Evolutionary conservation across 139 green algal genomes (phyloP).

Genomic region (Auxenochlorella protothecoides): DNA sequence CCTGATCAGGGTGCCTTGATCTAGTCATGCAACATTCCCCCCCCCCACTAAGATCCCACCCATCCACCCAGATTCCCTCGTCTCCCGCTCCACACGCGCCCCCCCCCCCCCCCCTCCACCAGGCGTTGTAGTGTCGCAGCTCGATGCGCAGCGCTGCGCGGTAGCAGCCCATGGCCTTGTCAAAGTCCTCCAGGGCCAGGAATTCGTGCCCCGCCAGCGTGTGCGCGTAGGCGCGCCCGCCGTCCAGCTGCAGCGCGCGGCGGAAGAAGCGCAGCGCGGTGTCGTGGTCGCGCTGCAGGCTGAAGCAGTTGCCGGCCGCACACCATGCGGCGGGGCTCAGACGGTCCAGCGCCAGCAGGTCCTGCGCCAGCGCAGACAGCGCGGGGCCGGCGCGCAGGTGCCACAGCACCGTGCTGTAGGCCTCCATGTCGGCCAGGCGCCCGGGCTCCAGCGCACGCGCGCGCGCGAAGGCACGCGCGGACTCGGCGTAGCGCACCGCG

Average conservation of each 20-base stretch:
- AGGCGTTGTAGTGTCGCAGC: constrained; percentile 89
- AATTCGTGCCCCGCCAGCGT: constrained; percentile 89
- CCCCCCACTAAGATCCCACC: not conserved
- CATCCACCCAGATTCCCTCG: not conserved
- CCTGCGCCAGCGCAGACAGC: constrained; percentile 77
- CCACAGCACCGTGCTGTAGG: constrained; percentile 92
- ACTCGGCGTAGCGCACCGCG: constrained; percentile 69
- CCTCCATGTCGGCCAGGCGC: constrained; percentile 72
- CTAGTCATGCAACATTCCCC: too few relatives aligned
- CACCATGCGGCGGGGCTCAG: constrained; percentile 74
- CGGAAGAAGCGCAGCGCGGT: constrained; percentile 77
- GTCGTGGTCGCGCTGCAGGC: constrained; percentile 61
- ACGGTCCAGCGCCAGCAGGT: constrained; percentile 66
- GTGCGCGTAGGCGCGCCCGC: constrained; percentile 75
- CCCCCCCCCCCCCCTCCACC: constrained; percentile 29
- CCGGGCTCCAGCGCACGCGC: constrained; percentile 43
- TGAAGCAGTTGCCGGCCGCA: constrained; percentile 68
- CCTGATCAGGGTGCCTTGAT: too few relatives aligned
- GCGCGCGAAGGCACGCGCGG: constrained; percentile 54
- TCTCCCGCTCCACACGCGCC: not conserved
- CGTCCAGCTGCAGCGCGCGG: constrained; percentile 74
- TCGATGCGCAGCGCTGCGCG: constrained; percentile 74
- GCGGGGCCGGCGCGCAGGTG: constrained; percentile 83
- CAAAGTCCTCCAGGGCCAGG: constrained; percentile 84
- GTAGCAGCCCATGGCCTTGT: constrained; percentile 74